These are phyloP conservation scores for Limonium bicolor DNA, from an alignment of 148 eudicot species.

Conservation along the genomic window DNA sequence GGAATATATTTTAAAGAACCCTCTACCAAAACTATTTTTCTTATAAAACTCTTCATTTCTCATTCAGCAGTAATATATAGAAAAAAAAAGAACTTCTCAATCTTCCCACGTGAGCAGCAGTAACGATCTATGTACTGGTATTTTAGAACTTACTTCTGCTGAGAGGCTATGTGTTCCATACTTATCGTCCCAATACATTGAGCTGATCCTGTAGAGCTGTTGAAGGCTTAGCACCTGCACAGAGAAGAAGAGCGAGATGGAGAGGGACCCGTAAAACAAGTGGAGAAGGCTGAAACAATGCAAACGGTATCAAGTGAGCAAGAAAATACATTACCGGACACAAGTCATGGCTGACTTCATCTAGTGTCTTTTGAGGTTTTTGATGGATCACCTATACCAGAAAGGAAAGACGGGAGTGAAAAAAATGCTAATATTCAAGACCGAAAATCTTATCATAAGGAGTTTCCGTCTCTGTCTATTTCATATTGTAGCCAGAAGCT, in stretches of 20 bases:
- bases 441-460: no score
- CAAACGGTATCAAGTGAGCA: background rate
- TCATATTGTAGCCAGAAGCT: background rate
- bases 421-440: no score
- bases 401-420: conserved; percentile 5
- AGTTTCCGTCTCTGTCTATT: background rate
- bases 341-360: conserved; percentile 85
- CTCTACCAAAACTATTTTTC: no score
- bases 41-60: no score
- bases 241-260: no score
- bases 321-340: conserved; percentile 56
- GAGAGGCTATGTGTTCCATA: conserved; percentile 89
- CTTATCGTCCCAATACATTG: conserved; percentile 97
- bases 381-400: conserved; percentile 69
- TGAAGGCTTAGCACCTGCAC: conserved; percentile 73
- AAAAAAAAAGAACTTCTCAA: no score
- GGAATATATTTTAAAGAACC: no score
- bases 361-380: conserved; percentile 74
- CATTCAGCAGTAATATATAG: background rate
- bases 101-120: no score
- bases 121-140: no score
- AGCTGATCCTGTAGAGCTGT: conserved; percentile 84
- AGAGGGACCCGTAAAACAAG: background rate
- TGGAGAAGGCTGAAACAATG: background rate
- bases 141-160: conserved; percentile 48